Base-by-base conservation (phyloP, 805 yeast genomes). In the Blastobotrys robertii region DNA sequence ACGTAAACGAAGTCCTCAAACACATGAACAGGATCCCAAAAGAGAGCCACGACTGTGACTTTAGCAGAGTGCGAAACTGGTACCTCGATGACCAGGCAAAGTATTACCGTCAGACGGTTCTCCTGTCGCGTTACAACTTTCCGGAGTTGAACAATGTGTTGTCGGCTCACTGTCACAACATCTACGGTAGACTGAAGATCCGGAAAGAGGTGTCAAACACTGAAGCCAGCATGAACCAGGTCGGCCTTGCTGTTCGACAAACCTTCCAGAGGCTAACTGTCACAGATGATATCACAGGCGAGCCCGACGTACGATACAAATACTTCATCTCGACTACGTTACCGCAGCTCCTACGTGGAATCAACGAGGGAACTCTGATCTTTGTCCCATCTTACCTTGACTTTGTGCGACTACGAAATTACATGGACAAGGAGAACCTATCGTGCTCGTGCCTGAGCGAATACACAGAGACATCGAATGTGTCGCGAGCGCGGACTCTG, bases 61-160 rank as follows among this genome's bases (percentile, higher is more conserved):
- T 92, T 62, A 77, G 92, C 44, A 73, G 98, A 52, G 80, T 92
- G 32, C 73, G 96, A 53, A 81, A 84, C 82, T 88, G 95, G 94
- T 79, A 82, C 31, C 79, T 92, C 50, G 88, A 92, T 55, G 94
- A 85, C 48, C 79, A 84, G 52, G 80, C 84, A 10, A 71, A 68
- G 49, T 67, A 68, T 41, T 69, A 90, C 43, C 74, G 96, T 22
- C 98, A 92, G 63, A 76, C 83, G 0, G 62, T 92, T 54, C 68
- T 84, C 2, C 81, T 92, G 50, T 67, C 84, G n/a, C 84, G 79
- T 52, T 84, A 73, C 57, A 52, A 71, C 8, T 82, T 96, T 1
- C 97, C 97, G 8, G 85, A 78, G 51, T 74, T 90, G 54, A 85
- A 82, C 58, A 76, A 78, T 43, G 55, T 85, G 37, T 57, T 76